Conservation (phyloP, 2,329 filamentous ascomycete species). For the Fusarium sp. region DNA sequence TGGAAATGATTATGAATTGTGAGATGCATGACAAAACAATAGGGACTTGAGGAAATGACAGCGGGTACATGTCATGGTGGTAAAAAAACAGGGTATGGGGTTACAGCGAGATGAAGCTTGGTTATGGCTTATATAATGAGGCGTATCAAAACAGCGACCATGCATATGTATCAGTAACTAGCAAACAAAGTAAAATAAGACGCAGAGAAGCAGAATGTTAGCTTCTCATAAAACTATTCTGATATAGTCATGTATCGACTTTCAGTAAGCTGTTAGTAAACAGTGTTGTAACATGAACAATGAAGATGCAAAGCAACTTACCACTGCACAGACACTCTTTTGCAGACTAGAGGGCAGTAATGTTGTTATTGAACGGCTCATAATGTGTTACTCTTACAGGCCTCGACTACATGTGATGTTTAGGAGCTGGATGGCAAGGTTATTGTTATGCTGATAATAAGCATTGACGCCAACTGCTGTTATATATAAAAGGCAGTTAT, state of each 20-base stretch:
- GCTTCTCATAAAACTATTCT: neutral
- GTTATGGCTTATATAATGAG: slow-evolving; percentile 22
- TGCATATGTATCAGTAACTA: slow-evolving; percentile 22
- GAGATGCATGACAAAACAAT: neutral
- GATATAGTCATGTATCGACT: neutral
- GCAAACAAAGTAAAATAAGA: slow-evolving; percentile 16
- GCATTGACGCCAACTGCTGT: no score
- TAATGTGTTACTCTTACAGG: no score
- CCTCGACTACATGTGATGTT: no score
- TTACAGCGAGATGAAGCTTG: slow-evolving; percentile 3
- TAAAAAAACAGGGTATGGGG: slow-evolving; percentile 3
- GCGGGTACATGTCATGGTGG: slow-evolving; percentile 15
- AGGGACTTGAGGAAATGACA: neutral
- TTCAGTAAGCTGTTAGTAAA: neutral
- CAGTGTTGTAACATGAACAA: neutral
- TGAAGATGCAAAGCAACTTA: neutral
- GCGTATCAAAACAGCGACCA: slow-evolving; percentile 19
- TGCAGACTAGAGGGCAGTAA: no score
- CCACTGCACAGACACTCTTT: neutral
- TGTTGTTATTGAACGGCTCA: no score
- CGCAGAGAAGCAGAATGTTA: neutral
- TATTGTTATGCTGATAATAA: no score
- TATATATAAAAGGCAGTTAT: no score
- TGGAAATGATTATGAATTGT: slow-evolving; percentile 58
- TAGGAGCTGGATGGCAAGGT: no score